Evolutionary conservation across 164 flowering plant genomes (phyloP).

Genomic region (Magnolia kwangsiensis): DNA sequence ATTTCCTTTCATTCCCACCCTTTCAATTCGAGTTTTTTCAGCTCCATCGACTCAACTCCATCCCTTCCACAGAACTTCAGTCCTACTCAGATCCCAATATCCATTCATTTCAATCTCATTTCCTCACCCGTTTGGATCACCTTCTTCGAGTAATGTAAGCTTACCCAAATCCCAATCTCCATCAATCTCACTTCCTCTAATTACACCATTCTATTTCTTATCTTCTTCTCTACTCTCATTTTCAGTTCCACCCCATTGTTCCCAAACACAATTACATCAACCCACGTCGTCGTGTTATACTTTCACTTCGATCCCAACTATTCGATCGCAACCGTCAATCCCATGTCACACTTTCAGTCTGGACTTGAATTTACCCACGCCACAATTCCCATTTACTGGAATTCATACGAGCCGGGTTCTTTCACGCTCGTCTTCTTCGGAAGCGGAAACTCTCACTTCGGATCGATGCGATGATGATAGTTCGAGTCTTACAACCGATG

Average conservation of each 20-base stretch:
- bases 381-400: not conserved
- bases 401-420: not conserved
- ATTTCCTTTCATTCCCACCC: not conserved
- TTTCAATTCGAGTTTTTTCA: not conserved
- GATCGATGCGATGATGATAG: constrained; percentile 4
- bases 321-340: not conserved
- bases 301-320: not conserved
- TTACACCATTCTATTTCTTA: not conserved
- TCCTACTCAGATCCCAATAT: not conserved
- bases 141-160: not conserved
- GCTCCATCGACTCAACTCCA: not conserved
- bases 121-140: not conserved
- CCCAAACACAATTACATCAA: not conserved
- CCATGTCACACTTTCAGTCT: not conserved
- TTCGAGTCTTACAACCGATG: constrained; percentile 13
- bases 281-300: not conserved
- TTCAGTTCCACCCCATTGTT: not conserved
- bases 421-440: constrained; percentile 6
- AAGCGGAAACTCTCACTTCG: not conserved
- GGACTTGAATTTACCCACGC: constrained; percentile 7
- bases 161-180: not conserved
- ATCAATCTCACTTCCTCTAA: not conserved
- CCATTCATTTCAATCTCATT: not conserved
- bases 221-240: not conserved
- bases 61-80: too few species aligned